Evolutionary conservation across 176 grass and related monocot species (phyloP).

Genomic region (Eleusine indica): DNA sequence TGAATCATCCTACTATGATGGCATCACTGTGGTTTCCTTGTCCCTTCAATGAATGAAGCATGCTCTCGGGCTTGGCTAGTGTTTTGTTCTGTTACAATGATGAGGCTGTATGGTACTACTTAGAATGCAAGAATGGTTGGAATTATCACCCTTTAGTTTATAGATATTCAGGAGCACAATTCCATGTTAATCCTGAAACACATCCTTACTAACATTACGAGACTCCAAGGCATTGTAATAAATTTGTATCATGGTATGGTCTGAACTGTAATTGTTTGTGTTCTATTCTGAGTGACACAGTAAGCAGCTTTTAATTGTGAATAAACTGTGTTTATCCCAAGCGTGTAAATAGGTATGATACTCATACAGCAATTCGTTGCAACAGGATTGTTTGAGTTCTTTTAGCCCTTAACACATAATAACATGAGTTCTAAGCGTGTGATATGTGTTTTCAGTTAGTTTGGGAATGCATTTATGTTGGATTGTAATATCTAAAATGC

Average conservation of each 20-base stretch:
- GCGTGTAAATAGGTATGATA: background rate
- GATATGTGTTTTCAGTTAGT: background rate
- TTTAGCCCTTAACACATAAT: background rate
- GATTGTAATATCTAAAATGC: background rate
- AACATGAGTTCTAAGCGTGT: background rate
- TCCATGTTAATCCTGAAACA: background rate
- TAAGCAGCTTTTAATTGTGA: no score
- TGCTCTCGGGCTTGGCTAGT: background rate
- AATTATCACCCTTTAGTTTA: slow-evolving; percentile 1
- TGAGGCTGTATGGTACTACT: no score
- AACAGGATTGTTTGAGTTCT: background rate
- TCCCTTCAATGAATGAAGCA: background rate
- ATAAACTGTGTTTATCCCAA: background rate
- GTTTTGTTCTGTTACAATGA: background rate
- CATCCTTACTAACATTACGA: background rate
- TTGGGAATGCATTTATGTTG: background rate
- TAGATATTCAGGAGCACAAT: background rate
- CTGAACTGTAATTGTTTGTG: no score
- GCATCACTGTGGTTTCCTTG: background rate
- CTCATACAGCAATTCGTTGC: background rate
- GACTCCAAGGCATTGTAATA: no score
- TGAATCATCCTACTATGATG: slow-evolving; percentile 26
- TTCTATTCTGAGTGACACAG: no score
- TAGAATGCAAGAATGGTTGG: background rate
- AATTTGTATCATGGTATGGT: no score